Base-by-base conservation (phyloP, 1,139 yeast species). In the Ogataea hybrid region DNA sequence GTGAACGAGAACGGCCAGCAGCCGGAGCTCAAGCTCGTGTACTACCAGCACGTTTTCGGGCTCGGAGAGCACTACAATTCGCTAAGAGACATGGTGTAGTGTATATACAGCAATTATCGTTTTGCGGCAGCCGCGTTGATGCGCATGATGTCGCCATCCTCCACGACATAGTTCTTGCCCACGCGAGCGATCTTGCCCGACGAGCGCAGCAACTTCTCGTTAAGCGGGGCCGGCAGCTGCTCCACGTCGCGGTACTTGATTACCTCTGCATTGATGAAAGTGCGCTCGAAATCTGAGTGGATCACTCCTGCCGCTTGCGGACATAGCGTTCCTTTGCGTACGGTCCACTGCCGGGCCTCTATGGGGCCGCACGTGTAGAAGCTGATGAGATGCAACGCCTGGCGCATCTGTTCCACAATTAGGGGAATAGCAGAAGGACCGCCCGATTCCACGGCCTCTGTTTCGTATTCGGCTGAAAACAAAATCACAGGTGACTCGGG, bases 41-140 rank as follows among this genome's bases (percentile, higher is more conserved):
- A 82, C 60, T 92, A 86, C 61, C 84, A 83, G 62, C 95, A 89
- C 61, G 77, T 81, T 25, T 90, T 80, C 61, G 95, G 96, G 0
- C 71, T 92, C 31, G 97, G 97, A 31, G 97, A 90, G 65, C 98
- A 92, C 65, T 92, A 92, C 63, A 90, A 92, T 61, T 87, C 97
- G 4, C 67, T 89, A 42, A 73, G 82, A 46, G 86, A 81, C 33
- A 37, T 14, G 12, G 35, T 33, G 12, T 20, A 18, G 20, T 23
- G 15, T 36, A 29, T 39, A 11, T 39, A 35, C 35, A 42, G 22
- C 20, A 20, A 16, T 31, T 51, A 14, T 39, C 34, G 35, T 52
- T 58, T 21, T 57, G 30, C 55, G 11, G 59, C 61, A 5, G 65
- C 76, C 1, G 79, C 71, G 57, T 80, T 82, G 58, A 87, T 79